Base-by-base conservation (phyloP, 805 yeast genomes). In the Ogataea henricii region DNA sequence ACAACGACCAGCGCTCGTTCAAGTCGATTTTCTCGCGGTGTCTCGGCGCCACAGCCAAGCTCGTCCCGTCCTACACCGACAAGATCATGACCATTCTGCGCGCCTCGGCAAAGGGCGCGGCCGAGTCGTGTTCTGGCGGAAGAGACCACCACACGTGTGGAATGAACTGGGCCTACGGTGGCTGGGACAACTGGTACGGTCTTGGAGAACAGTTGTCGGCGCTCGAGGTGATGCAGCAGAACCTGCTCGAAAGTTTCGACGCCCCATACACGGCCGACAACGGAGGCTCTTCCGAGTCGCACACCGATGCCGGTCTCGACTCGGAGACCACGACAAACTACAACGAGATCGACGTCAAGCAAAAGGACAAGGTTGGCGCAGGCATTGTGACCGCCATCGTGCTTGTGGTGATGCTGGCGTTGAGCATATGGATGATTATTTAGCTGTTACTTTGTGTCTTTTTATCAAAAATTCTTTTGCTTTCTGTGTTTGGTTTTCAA, bases 71-170 rank as follows among this genome's bases (percentile, higher is more conserved):
- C 2, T 71, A 79, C 4, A 59, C 63, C 25, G 76, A 67, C 32
- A 60, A 63, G 3, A 76, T 86, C 36, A 57, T 63, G 62, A 37
- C 43, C 2, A 48, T 65, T 17, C 34, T 68, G 21, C 46, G 57
- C 62, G 35, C 67, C 26, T 81, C 84, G 17, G 87, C 89, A 2
- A 48, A 53, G 20, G 96, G 83, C 22, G 96, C 96, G 1, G 92
- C 91, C 2, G 68, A 69, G 42, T 78, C 92, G 1, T 89, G 96
- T 67, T 71, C 83, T 1, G 96, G 96, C 49, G 97, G 97, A 58
- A 50, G 69, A 4, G 97, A 91, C 64, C 89, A 89, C n/a, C 85
- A 82, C 53, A 91, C 97, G 0, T 89, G 96, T 70, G 96, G 96
- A 40, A 65, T 76, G 46, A 72, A 83, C 64, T 89, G 96, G 96